Evolutionary conservation across 1,284 basidiomycete genomes (phyloP).

Genomic region (Laetiporus sulphureus): DNA sequence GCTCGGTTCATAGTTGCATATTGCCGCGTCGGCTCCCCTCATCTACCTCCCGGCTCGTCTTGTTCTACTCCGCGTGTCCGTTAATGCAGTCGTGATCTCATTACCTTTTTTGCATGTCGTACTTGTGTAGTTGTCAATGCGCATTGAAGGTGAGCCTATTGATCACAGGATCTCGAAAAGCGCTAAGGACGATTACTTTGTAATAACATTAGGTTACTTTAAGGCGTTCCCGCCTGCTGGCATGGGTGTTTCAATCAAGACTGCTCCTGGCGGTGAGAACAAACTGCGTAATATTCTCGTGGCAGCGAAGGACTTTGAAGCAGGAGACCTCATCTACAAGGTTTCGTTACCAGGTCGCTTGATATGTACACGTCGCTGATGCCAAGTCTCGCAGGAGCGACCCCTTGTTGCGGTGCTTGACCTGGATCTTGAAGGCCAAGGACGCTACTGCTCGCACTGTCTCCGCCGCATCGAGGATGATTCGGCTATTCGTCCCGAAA

Average conservation of each 20-base stretch:
- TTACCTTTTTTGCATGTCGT: conserved; percentile 40
- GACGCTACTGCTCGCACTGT: conserved; percentile 67
- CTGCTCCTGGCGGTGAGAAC: conserved; percentile 29
- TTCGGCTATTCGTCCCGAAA: conserved; percentile 36
- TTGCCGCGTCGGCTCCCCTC: conserved; percentile 10
- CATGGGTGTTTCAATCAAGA: conserved; percentile 58
- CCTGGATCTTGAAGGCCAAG: conserved; percentile 55
- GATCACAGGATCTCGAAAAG: conserved; percentile 11
- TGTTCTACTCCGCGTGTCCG: no score
- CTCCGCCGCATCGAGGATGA: conserved; percentile 46
- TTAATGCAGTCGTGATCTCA: conserved; percentile 53
- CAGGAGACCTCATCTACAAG: conserved; percentile 72
- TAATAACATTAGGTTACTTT: conserved; percentile 57
- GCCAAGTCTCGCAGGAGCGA: conserved; percentile 44
- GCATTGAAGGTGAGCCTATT: conserved; percentile 67
- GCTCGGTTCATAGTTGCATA: conserved; percentile 18
- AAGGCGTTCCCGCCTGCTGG: conserved; percentile 63
- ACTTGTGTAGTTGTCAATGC: conserved; percentile 47
- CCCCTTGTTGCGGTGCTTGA: conserved; percentile 67
- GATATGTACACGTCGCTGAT: not conserved
- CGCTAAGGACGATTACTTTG: conserved; percentile 15
- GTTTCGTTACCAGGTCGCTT: conserved; percentile 26
- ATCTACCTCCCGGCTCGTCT: conserved; percentile 10
- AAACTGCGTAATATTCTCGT: conserved; percentile 48
- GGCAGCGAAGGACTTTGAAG: conserved; percentile 57